phyloP scores from a whole-genome alignment of 2,329 filamentous ascomycete genomes.

The Trichoderma semiorbis region DNA sequence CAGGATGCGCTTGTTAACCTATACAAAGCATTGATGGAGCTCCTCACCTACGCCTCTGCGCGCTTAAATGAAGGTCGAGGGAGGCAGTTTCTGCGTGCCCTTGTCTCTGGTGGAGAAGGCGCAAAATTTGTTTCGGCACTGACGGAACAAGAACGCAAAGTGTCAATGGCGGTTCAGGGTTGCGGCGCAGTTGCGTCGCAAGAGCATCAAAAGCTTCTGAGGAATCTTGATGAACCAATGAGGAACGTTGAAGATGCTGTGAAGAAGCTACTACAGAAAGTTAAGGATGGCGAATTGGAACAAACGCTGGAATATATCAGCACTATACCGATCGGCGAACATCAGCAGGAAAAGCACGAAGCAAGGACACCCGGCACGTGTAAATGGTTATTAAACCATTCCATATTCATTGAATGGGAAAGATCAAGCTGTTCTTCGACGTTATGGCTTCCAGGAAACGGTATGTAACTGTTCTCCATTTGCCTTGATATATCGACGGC shows the following conservation, averaged over 20 bases:
- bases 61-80: not conserved
- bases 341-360: not conserved
- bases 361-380: not conserved
- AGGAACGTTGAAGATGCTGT: not conserved
- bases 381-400: not conserved
- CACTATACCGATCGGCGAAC: not conserved
- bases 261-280: not conserved
- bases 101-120: not conserved
- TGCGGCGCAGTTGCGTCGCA: not conserved
- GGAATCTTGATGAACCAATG: not conserved
- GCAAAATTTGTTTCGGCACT: not conserved
- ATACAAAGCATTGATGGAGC: not conserved
- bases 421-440: not conserved
- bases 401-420: not conserved
- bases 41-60: not conserved
- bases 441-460: not conserved
- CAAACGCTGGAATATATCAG: not conserved
- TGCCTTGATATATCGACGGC: not conserved
- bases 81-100: not conserved
- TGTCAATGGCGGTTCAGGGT: not conserved
- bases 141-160: not conserved
- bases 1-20: not conserved
- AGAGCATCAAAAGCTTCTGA: not conserved
- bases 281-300: not conserved
- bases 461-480: not conserved